phyloP scores from a whole-genome alignment of 164 flowering plant genomes.

The Cinnamomum chago region DNA sequence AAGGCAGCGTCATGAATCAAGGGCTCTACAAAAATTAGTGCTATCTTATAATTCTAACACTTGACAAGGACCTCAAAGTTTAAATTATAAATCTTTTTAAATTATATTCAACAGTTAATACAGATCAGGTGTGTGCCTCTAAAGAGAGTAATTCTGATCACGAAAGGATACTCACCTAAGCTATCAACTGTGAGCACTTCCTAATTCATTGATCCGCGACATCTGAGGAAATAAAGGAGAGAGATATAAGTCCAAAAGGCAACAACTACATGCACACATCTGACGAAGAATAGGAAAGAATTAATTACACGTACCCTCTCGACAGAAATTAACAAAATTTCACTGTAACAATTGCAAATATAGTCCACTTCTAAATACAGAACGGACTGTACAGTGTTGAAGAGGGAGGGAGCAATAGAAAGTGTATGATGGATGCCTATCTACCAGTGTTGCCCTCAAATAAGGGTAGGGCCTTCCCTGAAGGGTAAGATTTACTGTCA shows the following conservation, averaged over 20 bases:
- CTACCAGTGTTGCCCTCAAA: not conserved
- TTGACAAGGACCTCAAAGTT: not conserved
- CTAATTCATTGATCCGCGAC: conserved; percentile 82
- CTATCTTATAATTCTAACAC: not conserved
- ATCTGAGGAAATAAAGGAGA: conserved; percentile 34
- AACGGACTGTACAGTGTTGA: not conserved
- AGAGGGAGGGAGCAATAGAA: not conserved
- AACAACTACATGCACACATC: no score
- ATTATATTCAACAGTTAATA: not conserved
- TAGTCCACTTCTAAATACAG: no score
- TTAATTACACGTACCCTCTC: no score
- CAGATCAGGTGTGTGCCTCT: conserved; percentile 19
- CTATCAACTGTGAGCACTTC: not conserved
- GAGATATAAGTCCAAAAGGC: not conserved
- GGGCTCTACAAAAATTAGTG: not conserved
- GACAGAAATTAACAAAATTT: no score
- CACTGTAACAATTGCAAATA: no score
- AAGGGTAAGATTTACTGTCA: no score
- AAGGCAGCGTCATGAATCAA: not conserved
- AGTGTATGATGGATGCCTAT: no score
- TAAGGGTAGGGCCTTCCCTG: not conserved
- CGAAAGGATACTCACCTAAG: not conserved
- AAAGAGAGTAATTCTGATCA: not conserved
- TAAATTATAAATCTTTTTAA: not conserved
- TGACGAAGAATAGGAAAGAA: no score